These are phyloP conservation scores for Conidiobolus incongruus DNA, from an alignment of 371 early-diverging fungal genomes.

Conservation along the genomic window DNA sequence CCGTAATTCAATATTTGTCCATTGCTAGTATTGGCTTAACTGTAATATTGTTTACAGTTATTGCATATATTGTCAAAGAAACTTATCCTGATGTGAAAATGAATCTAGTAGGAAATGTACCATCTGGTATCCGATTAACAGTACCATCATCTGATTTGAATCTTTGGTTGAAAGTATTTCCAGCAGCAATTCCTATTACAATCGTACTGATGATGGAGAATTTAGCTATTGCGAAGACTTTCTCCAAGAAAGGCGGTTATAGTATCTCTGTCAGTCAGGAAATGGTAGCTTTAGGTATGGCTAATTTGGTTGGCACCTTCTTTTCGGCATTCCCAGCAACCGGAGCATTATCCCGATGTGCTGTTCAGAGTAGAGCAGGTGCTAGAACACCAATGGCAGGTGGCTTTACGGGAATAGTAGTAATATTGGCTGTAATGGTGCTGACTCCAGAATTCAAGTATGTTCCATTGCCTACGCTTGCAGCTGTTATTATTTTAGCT, in stretches of 20 bases:
- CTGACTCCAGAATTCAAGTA: conserved; percentile 61
- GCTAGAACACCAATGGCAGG: conserved; percentile 60
- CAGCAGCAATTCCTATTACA: conserved; percentile 31
- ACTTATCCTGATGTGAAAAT: conserved; percentile 2
- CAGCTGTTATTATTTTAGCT: conserved; percentile 53
- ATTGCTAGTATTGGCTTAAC: conserved; percentile 14
- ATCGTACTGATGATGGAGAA: conserved; percentile 63
- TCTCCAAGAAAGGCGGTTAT: conserved; percentile 8
- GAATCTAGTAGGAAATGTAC: conserved; percentile 12
- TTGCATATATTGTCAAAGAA: conserved; percentile 38
- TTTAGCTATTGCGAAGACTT: conserved; percentile 52
- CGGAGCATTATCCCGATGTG: conserved; percentile 68
- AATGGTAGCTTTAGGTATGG: conserved; percentile 58
- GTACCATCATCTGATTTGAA: conserved; percentile 14
- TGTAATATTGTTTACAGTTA: conserved; percentile 46
- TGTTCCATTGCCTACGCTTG: conserved; percentile 47
- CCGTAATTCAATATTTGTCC: not conserved
- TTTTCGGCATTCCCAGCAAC: conserved; percentile 63
- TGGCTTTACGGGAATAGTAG: conserved; percentile 39
- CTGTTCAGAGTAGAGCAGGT: conserved; percentile 50
- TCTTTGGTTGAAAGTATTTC: conserved; percentile 16
- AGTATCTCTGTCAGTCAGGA: conserved; percentile 24
- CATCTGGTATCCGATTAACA: conserved; percentile 39
- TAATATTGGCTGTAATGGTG: conserved; percentile 44
- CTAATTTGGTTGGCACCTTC: conserved; percentile 57